Evolutionary conservation across 176 grass and related monocot species (phyloP).

Genomic region (Rhynchospora tenuis): DNA sequence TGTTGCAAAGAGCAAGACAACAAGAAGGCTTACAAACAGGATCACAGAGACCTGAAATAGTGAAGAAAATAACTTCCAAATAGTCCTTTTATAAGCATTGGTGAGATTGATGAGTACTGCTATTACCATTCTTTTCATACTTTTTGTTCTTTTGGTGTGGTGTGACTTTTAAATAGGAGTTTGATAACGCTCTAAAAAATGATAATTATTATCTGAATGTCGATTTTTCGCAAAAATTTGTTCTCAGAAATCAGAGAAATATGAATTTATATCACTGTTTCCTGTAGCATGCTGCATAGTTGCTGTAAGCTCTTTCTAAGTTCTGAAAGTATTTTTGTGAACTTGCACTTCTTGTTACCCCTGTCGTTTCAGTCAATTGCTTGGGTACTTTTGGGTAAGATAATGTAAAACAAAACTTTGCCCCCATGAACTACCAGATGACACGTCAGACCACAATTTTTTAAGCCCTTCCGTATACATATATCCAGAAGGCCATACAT

Average conservation of each 20-base stretch:
- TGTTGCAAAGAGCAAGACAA: neutral
- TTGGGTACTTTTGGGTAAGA: neutral
- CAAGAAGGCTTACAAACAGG: neutral
- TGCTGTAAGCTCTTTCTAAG: neutral
- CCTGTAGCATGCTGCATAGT: neutral
- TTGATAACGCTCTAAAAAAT: neutral
- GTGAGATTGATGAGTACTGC: neutral
- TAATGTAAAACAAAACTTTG: neutral
- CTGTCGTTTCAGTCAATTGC: neutral
- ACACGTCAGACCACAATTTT: neutral
- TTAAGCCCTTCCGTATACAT: too few species aligned
- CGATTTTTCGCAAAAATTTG: neutral
- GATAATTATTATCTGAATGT: neutral
- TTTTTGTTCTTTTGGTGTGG: neutral
- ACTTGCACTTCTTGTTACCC: neutral
- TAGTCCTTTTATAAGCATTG: neutral
- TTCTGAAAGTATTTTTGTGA: neutral
- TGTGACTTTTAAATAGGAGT: neutral
- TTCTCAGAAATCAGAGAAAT: neutral
- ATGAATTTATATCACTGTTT: neutral
- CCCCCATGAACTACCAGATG: neutral
- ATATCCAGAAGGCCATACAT: too few species aligned
- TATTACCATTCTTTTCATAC: neutral
- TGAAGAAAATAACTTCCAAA: neutral
- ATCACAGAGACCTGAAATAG: constrained; percentile 1